Base-by-base conservation (phyloP, 2,329 filamentous ascomycete species). In the Apiospora rasikravindrae region DNA sequence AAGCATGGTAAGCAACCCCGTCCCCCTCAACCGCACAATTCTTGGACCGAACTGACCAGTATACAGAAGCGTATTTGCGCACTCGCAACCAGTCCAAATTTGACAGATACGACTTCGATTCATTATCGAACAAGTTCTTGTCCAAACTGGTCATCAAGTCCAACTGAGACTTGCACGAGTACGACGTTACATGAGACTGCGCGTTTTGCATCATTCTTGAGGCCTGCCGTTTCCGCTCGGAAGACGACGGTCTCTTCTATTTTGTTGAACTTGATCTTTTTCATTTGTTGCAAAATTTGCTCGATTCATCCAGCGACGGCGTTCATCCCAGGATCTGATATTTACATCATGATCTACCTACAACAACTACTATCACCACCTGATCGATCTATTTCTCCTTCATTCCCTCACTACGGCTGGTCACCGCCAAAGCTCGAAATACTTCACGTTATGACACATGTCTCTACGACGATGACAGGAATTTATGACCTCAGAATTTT, bases 131-230 rank as follows among this genome's bases (percentile, higher is more conserved):
- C 88, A 98, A 98, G 87, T 98, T 98, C 87, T 86, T 98, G 77
- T 97, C 95, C 49, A 97, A 97, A 85, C 90, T 98, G 80, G 95
- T 98, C 82, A 98, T 98, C 83, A 94, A 96, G 78, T 94, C 96
- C 79, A 97, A 97, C 86, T 97, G 88, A 69, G 47, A 19, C 19
- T 13, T 49, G 71, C 69, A 44, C 45, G 40, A 53, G 45, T 42
- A 69, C 67, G 40, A 61, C 24, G 22, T n/a, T 37, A 64, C 33
- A 64, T 64, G 57, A 64, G 37, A 64, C 29, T 40, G 29, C 33
- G 57, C 33, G 33, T 64, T 64, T 64, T 64, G 57, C 57, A 64
- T 40, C 57, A 64, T 64, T 64, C 57, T 64, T 37, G 57, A 64
- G 57, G 22, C 19, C 57, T 40, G 57, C 24, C 57, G 33, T 11